Evolutionary conservation across 371 early-diverging fungal genomes (phyloP), one percentile per base, ranked within the genome.

Genomic region (Mortierella sp.): DNA sequence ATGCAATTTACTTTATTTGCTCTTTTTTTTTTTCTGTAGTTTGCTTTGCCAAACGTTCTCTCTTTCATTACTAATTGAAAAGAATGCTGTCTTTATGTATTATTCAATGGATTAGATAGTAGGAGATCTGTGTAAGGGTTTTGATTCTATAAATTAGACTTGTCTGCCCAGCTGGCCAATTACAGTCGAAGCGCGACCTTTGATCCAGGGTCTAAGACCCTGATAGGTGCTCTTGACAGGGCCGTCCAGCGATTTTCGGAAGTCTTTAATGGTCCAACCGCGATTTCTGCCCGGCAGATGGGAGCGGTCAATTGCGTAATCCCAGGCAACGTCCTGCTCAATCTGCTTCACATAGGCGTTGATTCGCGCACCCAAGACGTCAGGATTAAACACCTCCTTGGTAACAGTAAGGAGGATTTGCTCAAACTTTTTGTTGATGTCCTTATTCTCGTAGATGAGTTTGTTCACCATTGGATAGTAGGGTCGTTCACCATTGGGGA

Each of bases 191-290:
- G 51, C 59, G 19, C 58, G 51, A 7, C 23, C 15, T 16, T 11
- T 23, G 57, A 71, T 71, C 72, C 72, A 71, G 9, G 65, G 65
- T 57, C 61, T 71, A 51, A 71, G 60, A 29, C 72, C 72, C 9
- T 25, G 18, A n/a, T 53, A 47, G 50, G 61, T 45, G 11, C 15
- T 37, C 44, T 53, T 65, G 61, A 71, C 65, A 29, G 23, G n/a
- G 21, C 60, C 62, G 28, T 12, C 60, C 50, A 71, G 56, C 55
- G 60, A 37, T 7, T 62, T 57, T 61, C 65, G 48, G 51, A 71
- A 71, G 25, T 65, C 66, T 7, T 44, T 19, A 14, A 65, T 23
- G 18, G 72, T 71, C 14, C 18, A 71, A 37, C 21, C 29, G 21
- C 37, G 66, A 15, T 48, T 26, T 29, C 1, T 23, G 18, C 66